Evolutionary conservation across 345 rosid species (phyloP).

Genomic region (Dipteronia sinensis): DNA sequence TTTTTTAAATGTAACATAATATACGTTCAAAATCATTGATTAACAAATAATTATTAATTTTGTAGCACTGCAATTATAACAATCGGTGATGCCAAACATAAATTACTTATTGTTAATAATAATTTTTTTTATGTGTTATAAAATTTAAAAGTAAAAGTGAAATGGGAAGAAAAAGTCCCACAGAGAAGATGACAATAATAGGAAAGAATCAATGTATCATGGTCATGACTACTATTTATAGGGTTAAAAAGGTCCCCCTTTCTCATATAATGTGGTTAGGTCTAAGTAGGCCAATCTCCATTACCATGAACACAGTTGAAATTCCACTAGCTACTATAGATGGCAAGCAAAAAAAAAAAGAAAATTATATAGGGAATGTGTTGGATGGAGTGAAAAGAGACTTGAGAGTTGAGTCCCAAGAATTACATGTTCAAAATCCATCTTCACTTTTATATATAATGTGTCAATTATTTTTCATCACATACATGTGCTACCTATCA

Average conservation of each 20-base stretch:
- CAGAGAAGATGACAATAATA: background rate
- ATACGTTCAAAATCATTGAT: no score
- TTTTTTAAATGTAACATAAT: no score
- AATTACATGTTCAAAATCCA: conserved; percentile 3
- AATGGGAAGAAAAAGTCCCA: background rate
- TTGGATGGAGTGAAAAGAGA: conserved; percentile 4
- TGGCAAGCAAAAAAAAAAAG: background rate
- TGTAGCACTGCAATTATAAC: no score
- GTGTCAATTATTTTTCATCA: conserved; percentile 20
- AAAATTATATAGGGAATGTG: background rate
- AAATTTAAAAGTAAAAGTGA: background rate
- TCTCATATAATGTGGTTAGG: background rate
- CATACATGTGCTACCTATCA: conserved; percentile 12
- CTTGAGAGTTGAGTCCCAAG: background rate
- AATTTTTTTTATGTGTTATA: no score
- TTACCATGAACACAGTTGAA: background rate
- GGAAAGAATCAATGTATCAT: background rate
- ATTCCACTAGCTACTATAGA: background rate
- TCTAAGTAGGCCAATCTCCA: background rate
- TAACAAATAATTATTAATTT: no score
- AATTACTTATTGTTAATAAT: no score
- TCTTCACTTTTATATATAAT: background rate
- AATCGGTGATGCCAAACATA: no score
- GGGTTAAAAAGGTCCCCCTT: conserved; percentile 1
- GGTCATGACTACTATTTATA: no score